These are phyloP conservation scores for Fusarium zealandicum DNA, from an alignment of 2,329 filamentous ascomycete genomes.

Conservation along the genomic window DNA sequence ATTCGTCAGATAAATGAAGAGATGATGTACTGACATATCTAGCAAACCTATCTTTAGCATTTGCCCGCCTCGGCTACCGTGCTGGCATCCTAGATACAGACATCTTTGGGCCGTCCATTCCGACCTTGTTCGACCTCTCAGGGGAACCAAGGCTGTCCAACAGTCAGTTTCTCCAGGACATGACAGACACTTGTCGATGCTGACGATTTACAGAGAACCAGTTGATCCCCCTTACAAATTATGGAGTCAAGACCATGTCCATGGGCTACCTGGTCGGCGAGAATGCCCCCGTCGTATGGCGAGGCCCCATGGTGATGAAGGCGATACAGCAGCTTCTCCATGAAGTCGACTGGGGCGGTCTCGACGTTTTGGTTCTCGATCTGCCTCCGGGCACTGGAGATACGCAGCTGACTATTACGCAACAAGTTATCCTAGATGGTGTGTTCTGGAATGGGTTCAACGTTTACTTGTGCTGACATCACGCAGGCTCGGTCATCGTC, in stretches of 20 bases:
- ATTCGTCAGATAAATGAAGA: neutral
- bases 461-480: conserved; percentile 1
- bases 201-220: conserved; percentile 67
- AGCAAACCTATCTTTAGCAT: conserved; percentile 85
- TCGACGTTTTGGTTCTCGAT: conserved; percentile 90
- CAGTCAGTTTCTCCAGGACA: conserved; percentile 57
- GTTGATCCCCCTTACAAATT: conserved; percentile 87
- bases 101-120: conserved; percentile 95
- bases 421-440: conserved; percentile 90
- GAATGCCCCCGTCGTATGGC: conserved; percentile 87
- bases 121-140: conserved; percentile 83
- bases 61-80: conserved; percentile 81
- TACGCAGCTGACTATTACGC: conserved; percentile 94
- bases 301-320: conserved; percentile 97
- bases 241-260: conserved; percentile 97
- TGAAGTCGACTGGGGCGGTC: conserved; percentile 89
- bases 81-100: conserved; percentile 93
- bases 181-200: neutral
- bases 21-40: neutral
- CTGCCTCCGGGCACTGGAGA: conserved; percentile 94
- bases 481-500: conserved; percentile 77
- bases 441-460: conserved; percentile 35
- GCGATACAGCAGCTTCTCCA: conserved; percentile 94
- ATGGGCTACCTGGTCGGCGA: conserved; percentile 93
- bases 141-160: conserved; percentile 78